phyloP scores from a whole-genome alignment of 768 basidiomycete species.

The Strobilomyces dryophilus region DNA sequence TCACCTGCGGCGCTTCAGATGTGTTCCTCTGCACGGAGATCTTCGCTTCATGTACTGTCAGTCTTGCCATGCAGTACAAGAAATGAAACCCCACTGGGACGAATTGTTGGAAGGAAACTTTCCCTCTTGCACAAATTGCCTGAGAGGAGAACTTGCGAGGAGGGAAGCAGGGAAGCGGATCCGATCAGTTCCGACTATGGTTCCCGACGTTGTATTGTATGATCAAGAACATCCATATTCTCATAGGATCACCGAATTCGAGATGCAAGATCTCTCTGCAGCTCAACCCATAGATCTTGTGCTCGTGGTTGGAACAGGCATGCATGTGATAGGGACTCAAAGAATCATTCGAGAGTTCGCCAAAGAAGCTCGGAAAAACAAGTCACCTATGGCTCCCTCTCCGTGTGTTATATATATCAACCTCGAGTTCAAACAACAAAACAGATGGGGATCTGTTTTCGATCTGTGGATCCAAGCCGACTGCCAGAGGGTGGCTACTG shows the following conservation, averaged over 20 bases:
- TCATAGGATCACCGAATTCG: background rate
- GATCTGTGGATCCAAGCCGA: slow-evolving; percentile 8
- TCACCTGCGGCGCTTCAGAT: background rate
- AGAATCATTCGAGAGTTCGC: slow-evolving; percentile 1
- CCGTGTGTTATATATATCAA: slow-evolving; percentile 2
- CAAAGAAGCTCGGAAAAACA: background rate
- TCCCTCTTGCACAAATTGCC: background rate
- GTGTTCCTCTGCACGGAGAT: slow-evolving; percentile 7
- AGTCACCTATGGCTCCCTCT: background rate
- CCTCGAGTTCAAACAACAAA: background rate
- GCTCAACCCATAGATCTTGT: background rate
- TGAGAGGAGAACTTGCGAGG: background rate
- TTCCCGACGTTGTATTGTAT: slow-evolving; percentile 12
- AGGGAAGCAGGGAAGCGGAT: background rate
- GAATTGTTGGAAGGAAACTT: slow-evolving; percentile 3
- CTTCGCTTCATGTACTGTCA: slow-evolving; percentile 7
- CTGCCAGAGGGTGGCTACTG: slow-evolving; percentile 4
- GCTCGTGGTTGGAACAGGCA: slow-evolving; percentile 10
- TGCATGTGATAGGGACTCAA: slow-evolving; percentile 13
- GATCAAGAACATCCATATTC: slow-evolving; percentile 4
- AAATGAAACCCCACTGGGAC: background rate
- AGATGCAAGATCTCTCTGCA: slow-evolving; percentile 1
- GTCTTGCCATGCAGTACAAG: slow-evolving; percentile 1
- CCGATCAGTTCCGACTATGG: background rate
- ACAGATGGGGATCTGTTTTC: slow-evolving; percentile 3